These are phyloP conservation scores for Ramalina intermedia DNA, from an alignment of 495 filamentous ascomycete species.

Conservation along the genomic window DNA sequence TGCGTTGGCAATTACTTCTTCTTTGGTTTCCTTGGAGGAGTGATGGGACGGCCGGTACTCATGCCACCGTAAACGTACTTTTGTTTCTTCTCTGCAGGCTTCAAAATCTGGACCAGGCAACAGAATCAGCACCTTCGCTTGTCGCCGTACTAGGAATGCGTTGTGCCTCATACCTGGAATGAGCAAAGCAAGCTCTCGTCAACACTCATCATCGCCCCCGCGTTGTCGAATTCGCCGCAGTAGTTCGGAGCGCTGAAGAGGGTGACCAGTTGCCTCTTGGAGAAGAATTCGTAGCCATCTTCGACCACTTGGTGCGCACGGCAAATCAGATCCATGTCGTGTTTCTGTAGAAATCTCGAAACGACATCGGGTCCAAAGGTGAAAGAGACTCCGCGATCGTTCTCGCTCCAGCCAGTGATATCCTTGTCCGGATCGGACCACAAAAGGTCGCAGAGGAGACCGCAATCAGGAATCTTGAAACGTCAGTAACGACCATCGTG, in stretches of 20 bases:
- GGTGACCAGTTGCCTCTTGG: conserved; percentile 92
- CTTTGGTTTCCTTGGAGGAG: conserved; percentile 83
- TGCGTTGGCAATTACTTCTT: conserved; percentile 70
- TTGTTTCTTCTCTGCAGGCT: conserved; percentile 99
- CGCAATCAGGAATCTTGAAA: conserved; percentile 88
- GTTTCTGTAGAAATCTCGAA: conserved; percentile 95
- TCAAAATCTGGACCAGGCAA: conserved; percentile 60
- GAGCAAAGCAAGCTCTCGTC: conserved; percentile 97
- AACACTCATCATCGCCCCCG: conserved; percentile 99
- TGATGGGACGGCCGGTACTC: conserved; percentile 72
- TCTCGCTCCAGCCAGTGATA: conserved; percentile 99
- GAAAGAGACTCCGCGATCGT: conserved; percentile 96
- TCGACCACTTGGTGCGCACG: conserved; percentile 98
- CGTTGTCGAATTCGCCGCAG: conserved; percentile 99
- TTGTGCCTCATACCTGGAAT: conserved; percentile 63
- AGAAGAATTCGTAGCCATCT: conserved; percentile 99
- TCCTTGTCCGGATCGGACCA: conserved; percentile 99
- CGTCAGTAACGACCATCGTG: conserved; percentile 22
- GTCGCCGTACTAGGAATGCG: background rate
- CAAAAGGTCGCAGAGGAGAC: conserved; percentile 88
- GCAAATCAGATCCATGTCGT: conserved; percentile 99
- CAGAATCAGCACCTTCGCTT: conserved; percentile 4
- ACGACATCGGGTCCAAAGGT: conserved; percentile 99
- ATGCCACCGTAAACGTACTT: conserved; percentile 95
- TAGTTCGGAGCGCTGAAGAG: conserved; percentile 98